Conservation (phyloP, 1,284 basidiomycete genomes). For the Cryptococcus depauperatus region DNA sequence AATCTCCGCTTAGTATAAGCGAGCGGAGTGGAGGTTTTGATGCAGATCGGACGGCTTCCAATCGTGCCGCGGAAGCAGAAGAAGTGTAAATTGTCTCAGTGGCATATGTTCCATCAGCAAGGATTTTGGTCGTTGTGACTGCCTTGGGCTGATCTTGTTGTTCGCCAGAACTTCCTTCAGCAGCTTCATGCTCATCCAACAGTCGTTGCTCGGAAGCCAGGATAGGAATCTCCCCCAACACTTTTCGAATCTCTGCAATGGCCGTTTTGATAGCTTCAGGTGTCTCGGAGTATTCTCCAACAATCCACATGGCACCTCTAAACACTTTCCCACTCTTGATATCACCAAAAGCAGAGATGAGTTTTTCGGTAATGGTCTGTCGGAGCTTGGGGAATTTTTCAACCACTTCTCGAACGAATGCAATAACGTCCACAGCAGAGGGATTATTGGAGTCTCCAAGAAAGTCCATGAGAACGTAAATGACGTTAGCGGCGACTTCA, state of each 20-base stretch:
- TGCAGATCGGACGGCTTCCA: constrained; percentile 76
- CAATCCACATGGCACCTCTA: constrained; percentile 93
- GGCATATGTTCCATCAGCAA: constrained; percentile 96
- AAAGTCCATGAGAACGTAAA: constrained; percentile 98
- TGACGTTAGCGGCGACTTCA: constrained; percentile 94
- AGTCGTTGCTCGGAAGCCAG: constrained; percentile 72
- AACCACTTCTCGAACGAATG: constrained; percentile 94
- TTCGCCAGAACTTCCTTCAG: constrained; percentile 44
- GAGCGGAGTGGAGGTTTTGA: constrained; percentile 86
- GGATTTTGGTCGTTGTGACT: constrained; percentile 54
- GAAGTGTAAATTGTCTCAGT: constrained; percentile 86
- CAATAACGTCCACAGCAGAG: constrained; percentile 88
- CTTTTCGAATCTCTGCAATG: constrained; percentile 75
- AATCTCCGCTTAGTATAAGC: constrained; percentile 88
- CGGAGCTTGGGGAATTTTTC: constrained; percentile 94
- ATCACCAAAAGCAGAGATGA: constrained; percentile 72
- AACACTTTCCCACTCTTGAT: constrained; percentile 98
- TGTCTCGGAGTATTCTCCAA: constrained; percentile 84
- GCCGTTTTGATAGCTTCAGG: constrained; percentile 59
- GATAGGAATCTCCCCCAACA: constrained; percentile 93
- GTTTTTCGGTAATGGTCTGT: constrained; percentile 72
- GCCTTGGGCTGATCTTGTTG: constrained; percentile 44
- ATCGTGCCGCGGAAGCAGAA: constrained; percentile 56
- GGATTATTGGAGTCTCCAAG: constrained; percentile 93
- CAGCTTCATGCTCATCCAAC: constrained; percentile 64